A percentile compares a stretch with the other conserved stretches of the same genome.
phyloP scores from a whole-genome alignment of 371 early-diverging fungal genomes.

The Synchytrium microbalum region DNA sequence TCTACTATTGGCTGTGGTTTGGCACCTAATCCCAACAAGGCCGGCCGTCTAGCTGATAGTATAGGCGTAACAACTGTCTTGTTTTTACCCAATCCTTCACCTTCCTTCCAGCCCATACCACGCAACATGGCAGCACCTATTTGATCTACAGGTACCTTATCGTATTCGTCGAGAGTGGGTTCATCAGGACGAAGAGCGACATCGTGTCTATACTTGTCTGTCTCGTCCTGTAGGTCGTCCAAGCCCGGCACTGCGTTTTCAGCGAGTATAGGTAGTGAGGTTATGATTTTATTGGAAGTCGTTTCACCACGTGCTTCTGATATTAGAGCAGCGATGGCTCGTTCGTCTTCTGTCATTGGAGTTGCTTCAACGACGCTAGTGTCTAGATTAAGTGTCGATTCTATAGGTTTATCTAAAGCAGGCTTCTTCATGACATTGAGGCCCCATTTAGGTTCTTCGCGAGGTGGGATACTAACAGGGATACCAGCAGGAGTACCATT shows the following conservation, averaged over 20 bases:
- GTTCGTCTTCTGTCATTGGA: conserved; percentile 42
- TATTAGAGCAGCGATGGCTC: conserved; percentile 48
- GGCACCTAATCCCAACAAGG: conserved; percentile 68
- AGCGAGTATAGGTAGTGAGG: conserved; percentile 23
- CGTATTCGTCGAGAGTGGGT: conserved; percentile 70
- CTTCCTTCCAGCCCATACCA: conserved; percentile 89
- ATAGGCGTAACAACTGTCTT: conserved; percentile 30
- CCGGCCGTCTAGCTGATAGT: conserved; percentile 51
- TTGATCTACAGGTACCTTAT: conserved; percentile 74
- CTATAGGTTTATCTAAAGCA: conserved; percentile 3
- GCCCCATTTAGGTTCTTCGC: conserved; percentile 9
- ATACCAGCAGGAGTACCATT: conserved; percentile 1
- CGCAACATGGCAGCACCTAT: conserved; percentile 84
- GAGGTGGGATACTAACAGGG: neutral
- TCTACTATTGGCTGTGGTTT: conserved; percentile 31
- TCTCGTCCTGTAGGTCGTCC: conserved; percentile 24
- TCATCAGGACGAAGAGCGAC: conserved; percentile 43
- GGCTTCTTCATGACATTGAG: conserved; percentile 13
- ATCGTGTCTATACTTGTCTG: conserved; percentile 40
- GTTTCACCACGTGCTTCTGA: conserved; percentile 30
- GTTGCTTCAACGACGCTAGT: no score
- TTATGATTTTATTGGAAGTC: neutral
- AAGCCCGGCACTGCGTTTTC: conserved; percentile 36
- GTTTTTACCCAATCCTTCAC: conserved; percentile 54
- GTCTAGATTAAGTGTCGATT: no score